Percentiles rank a stretch among this genome's conserved stretches.
phyloP scores from a whole-genome alignment of 345 rosid species.

The Populus alba region DNA sequence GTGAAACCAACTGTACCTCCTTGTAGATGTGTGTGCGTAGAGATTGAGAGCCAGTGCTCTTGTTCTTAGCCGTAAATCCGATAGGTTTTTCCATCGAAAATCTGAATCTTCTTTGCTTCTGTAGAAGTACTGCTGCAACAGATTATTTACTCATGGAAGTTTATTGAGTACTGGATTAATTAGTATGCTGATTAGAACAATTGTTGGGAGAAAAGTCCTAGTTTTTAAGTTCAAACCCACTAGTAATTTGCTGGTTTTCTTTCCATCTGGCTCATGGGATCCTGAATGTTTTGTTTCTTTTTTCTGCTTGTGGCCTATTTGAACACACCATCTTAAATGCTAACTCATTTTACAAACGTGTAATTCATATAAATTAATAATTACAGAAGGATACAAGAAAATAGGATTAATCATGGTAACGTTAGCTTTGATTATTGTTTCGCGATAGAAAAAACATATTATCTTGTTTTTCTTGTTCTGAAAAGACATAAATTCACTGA shows the following conservation, averaged over 20 bases:
- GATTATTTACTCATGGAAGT: conserved; percentile 15
- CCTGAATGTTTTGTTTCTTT: neutral
- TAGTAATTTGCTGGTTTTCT: neutral
- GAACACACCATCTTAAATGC: neutral
- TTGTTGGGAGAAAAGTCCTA: neutral
- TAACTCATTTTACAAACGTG: neutral
- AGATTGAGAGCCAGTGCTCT: conserved; percentile 36
- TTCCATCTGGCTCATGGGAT: neutral
- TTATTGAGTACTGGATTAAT: neutral
- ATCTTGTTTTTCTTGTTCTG: too few species aligned
- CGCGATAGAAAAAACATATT: too few species aligned
- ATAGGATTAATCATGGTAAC: neutral
- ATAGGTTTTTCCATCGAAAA: conserved; percentile 43
- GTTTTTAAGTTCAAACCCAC: neutral
- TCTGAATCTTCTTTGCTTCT: conserved; percentile 46
- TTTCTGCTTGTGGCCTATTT: too few species aligned
- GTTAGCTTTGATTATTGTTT: too few species aligned
- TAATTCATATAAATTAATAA: neutral
- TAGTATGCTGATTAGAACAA: neutral
- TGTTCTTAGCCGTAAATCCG: conserved; percentile 39
- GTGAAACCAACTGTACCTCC: conserved; percentile 26
- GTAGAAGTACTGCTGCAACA: conserved; percentile 31
- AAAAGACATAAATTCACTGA: too few species aligned
- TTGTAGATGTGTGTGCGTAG: conserved; percentile 12
- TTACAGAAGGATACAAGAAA: neutral